These are phyloP conservation scores for Fusarium circinatum DNA, from an alignment of 2,329 filamentous ascomycete genomes.

Conservation along the genomic window DNA sequence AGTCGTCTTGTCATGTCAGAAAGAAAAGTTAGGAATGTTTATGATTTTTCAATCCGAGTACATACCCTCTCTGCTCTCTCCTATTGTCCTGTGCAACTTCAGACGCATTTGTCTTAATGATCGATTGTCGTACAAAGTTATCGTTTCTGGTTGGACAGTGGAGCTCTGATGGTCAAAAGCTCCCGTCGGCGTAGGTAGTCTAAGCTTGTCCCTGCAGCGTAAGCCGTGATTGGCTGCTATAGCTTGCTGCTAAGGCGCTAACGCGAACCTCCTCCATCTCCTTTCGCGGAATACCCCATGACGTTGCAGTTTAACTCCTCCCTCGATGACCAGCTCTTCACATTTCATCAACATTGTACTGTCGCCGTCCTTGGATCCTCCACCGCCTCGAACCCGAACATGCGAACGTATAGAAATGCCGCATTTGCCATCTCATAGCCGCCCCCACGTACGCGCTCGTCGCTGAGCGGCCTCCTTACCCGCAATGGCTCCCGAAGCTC, in stretches of 20 bases:
- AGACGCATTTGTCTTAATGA: conserved; percentile 5
- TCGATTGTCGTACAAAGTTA: neutral
- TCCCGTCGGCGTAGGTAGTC: too few relatives aligned
- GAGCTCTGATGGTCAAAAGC: too few relatives aligned
- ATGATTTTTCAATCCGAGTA: neutral
- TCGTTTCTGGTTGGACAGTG: too few relatives aligned
- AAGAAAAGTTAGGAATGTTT: neutral
- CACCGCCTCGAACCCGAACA: conserved; percentile 20
- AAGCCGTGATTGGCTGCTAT: conserved; percentile 34
- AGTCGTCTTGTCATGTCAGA: neutral
- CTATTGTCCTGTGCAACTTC: neutral
- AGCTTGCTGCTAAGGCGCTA: conserved; percentile 41
- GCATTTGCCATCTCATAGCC: conserved; percentile 41
- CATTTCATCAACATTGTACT: conserved; percentile 27
- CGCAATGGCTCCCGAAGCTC: conserved; percentile 61
- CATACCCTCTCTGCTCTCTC: neutral
- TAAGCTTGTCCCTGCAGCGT: conserved; percentile 33
- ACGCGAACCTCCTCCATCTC: conserved; percentile 44
- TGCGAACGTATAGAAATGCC: conserved; percentile 46
- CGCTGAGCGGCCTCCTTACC: conserved; percentile 44
- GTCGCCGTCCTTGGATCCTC: neutral
- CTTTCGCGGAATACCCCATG: conserved; percentile 43
- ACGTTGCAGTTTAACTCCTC: conserved; percentile 42
- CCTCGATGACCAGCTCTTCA: conserved; percentile 26
- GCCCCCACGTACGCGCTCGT: conserved; percentile 43